phyloP scores from a whole-genome alignment of 306 rosid species.

The Biancaea sappan region DNA sequence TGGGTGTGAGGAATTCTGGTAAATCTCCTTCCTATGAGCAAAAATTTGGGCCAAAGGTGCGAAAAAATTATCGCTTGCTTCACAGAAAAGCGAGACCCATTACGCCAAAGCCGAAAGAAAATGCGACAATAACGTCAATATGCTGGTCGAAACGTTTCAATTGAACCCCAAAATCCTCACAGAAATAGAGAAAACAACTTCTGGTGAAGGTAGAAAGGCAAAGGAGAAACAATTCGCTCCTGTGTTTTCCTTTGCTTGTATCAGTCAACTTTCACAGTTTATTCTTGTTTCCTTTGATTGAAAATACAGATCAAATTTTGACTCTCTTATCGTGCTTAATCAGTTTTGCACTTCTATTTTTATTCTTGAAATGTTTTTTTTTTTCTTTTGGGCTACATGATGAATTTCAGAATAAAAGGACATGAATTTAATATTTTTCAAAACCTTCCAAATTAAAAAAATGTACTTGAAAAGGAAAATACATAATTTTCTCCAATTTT shows the following conservation, averaged over 20 bases:
- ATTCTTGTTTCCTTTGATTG: background rate
- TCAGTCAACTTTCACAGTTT: constrained; percentile 37
- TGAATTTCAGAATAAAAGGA: background rate
- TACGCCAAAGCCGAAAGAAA: constrained; percentile 28
- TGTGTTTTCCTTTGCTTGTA: constrained; percentile 28
- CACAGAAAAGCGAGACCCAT: constrained; percentile 39
- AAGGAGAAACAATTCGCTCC: background rate
- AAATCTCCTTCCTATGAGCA: constrained; percentile 20
- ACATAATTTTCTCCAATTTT: background rate
- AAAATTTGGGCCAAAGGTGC: constrained; percentile 15
- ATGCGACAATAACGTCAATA: background rate
- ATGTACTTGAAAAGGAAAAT: background rate
- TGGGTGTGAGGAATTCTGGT: constrained; percentile 39
- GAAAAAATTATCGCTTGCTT: constrained; percentile 10
- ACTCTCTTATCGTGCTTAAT: constrained; percentile 6
- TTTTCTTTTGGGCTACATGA: too few relatives aligned
- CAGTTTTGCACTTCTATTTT: background rate
- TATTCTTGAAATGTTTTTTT: background rate
- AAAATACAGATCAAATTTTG: constrained; percentile 29
- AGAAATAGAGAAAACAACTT: constrained; percentile 6
- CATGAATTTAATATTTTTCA: background rate
- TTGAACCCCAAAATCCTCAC: constrained; percentile 6
- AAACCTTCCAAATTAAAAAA: background rate
- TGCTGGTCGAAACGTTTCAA: constrained; percentile 26
- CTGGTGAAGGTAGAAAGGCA: constrained; percentile 5